These are phyloP conservation scores for Mycena amicta DNA, from an alignment of 768 basidiomycete genomes.

Conservation along the genomic window DNA sequence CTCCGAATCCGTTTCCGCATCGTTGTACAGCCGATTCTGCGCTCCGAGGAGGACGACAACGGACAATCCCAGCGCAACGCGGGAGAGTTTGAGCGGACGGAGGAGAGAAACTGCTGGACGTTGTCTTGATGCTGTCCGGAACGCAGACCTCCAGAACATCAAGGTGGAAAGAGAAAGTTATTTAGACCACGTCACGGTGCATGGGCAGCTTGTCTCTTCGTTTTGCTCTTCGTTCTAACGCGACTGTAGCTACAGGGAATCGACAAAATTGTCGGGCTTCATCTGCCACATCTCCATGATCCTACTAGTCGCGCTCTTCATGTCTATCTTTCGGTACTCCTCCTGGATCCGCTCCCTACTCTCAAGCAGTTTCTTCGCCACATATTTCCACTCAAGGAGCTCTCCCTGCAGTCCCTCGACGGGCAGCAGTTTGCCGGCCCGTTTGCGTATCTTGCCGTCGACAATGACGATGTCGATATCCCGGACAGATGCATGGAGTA, in stretches of 20 bases:
- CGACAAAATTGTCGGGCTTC: not conserved
- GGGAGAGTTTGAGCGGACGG: not conserved
- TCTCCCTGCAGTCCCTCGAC: not conserved
- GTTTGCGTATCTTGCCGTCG: conserved; percentile 14
- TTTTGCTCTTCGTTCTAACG: too few species aligned
- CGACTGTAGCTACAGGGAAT: too few species aligned
- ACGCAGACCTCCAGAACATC: not conserved
- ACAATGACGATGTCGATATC: conserved; percentile 22
- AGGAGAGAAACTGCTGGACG: not conserved
- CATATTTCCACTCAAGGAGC: conserved; percentile 5
- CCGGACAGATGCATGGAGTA: conserved; percentile 15
- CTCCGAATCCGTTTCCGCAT: not conserved
- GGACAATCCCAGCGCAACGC: not conserved
- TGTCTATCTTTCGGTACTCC: not conserved
- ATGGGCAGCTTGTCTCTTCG: too few species aligned
- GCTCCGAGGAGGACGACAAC: not conserved
- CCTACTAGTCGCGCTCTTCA: not conserved
- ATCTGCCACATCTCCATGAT: not conserved
- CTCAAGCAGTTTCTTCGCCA: conserved; percentile 1
- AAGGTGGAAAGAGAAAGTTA: not conserved
- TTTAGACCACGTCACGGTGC: not conserved
- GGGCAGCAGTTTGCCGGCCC: conserved; percentile 8
- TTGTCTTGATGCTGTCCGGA: not conserved
- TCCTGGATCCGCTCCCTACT: conserved; percentile 1
- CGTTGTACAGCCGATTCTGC: not conserved